Conservation (phyloP, 768 basidiomycete genomes). For the Boletus rufocinnamomeus region DNA sequence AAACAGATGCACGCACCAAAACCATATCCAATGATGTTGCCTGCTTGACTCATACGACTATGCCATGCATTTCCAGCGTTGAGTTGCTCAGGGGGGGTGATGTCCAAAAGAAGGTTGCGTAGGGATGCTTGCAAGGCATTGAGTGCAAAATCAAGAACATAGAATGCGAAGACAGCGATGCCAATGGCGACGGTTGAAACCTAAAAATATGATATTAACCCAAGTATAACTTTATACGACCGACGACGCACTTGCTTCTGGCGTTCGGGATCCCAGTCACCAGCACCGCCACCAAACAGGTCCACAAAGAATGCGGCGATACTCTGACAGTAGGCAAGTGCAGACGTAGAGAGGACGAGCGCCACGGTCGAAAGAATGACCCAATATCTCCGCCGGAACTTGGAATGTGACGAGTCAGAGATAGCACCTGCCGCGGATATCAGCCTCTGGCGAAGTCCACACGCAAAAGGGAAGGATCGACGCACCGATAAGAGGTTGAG, state of each 20-base stretch:
- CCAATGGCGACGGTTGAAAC: constrained; percentile 72
- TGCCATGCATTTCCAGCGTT: constrained; percentile 98
- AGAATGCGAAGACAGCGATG: constrained; percentile 89
- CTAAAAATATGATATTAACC: constrained; percentile 37
- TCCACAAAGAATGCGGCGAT: constrained; percentile 77
- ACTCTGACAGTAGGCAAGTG: constrained; percentile 80
- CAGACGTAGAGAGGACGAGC: constrained; percentile 74
- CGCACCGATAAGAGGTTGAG: constrained; percentile 96
- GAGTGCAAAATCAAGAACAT: constrained; percentile 94
- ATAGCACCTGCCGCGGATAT: constrained; percentile 67
- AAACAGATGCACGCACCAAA: constrained; percentile 57
- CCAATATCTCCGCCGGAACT: constrained; percentile 92
- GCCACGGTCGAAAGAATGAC: constrained; percentile 84
- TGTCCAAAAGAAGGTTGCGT: constrained; percentile 89
- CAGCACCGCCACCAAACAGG: constrained; percentile 68
- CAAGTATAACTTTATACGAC: not conserved
- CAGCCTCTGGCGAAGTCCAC: constrained; percentile 1
- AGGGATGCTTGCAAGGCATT: constrained; percentile 94
- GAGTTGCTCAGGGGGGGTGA: constrained; percentile 86
- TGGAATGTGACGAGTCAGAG: constrained; percentile 90
- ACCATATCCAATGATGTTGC: constrained; percentile 93
- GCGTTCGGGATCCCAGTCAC: constrained; percentile 85
- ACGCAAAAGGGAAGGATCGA: not conserved
- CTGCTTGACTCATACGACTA: constrained; percentile 93
- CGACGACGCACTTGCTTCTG: constrained; percentile 52